Percentiles rank a stretch among this genome's conserved stretches.
These are phyloP conservation scores for Guillardia theta DNA, from an alignment of 78 protist species.

Conservation along the genomic window DNA sequence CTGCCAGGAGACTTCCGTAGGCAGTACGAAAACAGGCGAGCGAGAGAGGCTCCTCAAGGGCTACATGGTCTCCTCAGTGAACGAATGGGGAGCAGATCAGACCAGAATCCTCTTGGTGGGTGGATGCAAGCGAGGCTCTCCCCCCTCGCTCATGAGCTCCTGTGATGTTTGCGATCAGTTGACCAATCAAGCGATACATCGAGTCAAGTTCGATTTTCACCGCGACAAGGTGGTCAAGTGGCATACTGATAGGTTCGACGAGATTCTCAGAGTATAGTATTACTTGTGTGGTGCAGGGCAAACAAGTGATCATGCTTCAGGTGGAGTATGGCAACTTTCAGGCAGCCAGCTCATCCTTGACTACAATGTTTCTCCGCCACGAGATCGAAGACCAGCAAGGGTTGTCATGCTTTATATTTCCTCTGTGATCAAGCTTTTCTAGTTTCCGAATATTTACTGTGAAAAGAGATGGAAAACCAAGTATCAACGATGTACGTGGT, in stretches of 20 bases:
- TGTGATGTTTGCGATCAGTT: neutral
- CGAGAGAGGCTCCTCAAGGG: neutral
- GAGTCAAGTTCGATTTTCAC: neutral
- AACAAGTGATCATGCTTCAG: too few relatives aligned
- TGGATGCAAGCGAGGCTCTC: neutral
- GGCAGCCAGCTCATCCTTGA: neutral
- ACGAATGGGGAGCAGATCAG: slow-evolving; percentile 22
- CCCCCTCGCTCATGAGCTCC: neutral
- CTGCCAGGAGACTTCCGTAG: neutral
- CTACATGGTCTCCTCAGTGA: slow-evolving; percentile 23
- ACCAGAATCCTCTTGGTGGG: neutral
- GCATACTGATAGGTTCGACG: neutral
- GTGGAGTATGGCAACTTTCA: neutral
- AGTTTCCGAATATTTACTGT: too few relatives aligned
- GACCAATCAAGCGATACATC: neutral
- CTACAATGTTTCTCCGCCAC: neutral
- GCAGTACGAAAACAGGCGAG: neutral
- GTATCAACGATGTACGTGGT: too few relatives aligned
- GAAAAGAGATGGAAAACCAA: too few relatives aligned
- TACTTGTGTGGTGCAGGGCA: too few relatives aligned
- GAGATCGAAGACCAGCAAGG: slow-evolving; percentile 40
- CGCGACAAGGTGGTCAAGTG: neutral
- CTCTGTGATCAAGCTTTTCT: too few relatives aligned
- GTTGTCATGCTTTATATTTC: too few relatives aligned
- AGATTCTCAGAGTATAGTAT: neutral